Evolutionary conservation across 1,139 yeast species (phyloP), one percentile per base, ranked within the genome.

Genomic region (Lipomyces yarrowii): DNA sequence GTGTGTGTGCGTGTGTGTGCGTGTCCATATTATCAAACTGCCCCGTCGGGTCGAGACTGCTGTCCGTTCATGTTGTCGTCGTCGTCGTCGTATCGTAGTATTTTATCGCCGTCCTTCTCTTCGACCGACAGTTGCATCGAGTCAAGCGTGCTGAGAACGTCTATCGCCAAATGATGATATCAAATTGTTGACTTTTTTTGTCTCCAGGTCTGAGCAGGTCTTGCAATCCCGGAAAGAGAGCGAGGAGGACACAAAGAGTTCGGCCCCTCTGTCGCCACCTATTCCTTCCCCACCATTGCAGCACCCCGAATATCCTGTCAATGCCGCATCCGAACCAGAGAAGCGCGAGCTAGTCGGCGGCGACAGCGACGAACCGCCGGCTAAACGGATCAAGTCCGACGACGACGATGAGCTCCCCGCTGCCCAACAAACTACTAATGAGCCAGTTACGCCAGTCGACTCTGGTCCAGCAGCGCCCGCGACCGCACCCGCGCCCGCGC

Each of bases 251-350:
- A 48, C 62, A 15, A 61, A 63, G 42, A 62, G 60, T 51, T 23
- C 62, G 13, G 69, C 69, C 2, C 69, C 69, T 2, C 57, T 67
- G 39, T 67, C 69, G 21, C 69, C 69, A 13, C 69, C 69, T 6
- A 67, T 67, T 26, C 69, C 69, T 15, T 67, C 69, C 3, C 69
- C 69, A 4, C 69, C 69, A 13, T 56, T 67, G 21, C 65, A 56
- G 57, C 68, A 61, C 59, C n/a, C 63, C 21, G 68, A 59, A 23
- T 53, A 59, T 18, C n/a, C 51, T n/a, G 26, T 26, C n/a, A 13
- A 11, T 8, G 61, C 15, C 7, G 56, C 52, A 23, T 56, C 60
- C 26, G 57, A 57, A 33, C 35, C 63, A 1, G 54, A 46, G n/a
- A 60, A 62, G 37, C 61, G 42, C 21, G 54, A 57, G 26, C 57